These are phyloP conservation scores for Diplotaxis tenuifolia DNA, from an alignment of 345 rosid genomes.

Conservation along the genomic window DNA sequence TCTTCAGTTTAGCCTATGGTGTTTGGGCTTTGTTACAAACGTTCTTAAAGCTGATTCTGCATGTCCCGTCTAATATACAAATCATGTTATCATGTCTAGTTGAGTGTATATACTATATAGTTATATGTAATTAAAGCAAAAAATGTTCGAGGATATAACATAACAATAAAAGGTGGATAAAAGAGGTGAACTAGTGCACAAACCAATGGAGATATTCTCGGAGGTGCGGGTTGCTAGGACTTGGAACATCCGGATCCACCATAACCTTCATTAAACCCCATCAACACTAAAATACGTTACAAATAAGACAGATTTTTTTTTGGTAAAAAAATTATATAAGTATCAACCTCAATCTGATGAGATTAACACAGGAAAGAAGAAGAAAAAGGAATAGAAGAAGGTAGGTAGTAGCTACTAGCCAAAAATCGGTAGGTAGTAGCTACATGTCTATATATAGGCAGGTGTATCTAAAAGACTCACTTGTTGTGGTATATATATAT, in stretches of 20 bases:
- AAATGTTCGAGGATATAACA: neutral
- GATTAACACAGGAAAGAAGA: neutral
- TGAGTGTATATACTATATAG: neutral
- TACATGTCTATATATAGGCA: neutral
- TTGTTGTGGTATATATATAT: no score
- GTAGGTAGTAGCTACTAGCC: neutral
- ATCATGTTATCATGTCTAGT: neutral
- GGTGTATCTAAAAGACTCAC: neutral
- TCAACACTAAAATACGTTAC: neutral
- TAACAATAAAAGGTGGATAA: neutral
- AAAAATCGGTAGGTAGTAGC: neutral
- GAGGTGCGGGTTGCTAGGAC: conserved; percentile 41
- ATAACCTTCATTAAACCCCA: conserved; percentile 33
- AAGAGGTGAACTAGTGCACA: conserved; percentile 8
- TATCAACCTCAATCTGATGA: neutral
- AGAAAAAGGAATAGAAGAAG: neutral
- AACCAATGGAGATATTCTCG: conserved; percentile 43
- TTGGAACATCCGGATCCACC: conserved; percentile 47
- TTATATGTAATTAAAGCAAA: neutral
- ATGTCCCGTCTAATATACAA: neutral
- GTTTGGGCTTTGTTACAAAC: neutral
- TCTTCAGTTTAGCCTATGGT: neutral
- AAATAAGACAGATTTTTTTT: neutral
- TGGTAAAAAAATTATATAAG: neutral
- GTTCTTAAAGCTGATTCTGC: neutral